These are phyloP conservation scores for Geosmithia flava DNA, from an alignment of 2,329 filamentous ascomycete genomes.

Conservation along the genomic window DNA sequence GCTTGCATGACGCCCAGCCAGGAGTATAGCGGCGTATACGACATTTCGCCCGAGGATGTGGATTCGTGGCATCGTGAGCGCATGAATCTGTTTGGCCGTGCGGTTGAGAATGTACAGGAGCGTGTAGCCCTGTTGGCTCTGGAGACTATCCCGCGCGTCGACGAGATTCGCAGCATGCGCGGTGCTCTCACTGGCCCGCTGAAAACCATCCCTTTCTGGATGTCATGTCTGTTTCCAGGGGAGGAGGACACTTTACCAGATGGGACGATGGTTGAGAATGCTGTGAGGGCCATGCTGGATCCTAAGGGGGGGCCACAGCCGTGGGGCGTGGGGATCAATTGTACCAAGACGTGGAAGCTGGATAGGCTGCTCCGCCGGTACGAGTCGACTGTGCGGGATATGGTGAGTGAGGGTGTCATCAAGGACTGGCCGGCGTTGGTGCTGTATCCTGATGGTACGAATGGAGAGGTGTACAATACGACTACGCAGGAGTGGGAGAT, in stretches of 20 bases:
- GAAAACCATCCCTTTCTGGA: constrained; percentile 37
- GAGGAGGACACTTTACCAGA: constrained; percentile 42
- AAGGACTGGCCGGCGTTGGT: constrained; percentile 39
- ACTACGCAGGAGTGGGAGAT: constrained; percentile 46
- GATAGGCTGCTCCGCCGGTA: constrained; percentile 40
- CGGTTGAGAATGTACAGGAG: constrained; percentile 20
- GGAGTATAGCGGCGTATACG: constrained; percentile 53
- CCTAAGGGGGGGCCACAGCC: constrained; percentile 19
- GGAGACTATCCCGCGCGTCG: constrained; percentile 52
- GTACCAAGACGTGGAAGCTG: constrained; percentile 53
- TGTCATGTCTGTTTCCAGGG: constrained; percentile 49
- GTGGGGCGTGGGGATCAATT: constrained; percentile 57
- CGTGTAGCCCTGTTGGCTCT: constrained; percentile 45
- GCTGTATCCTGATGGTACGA: constrained; percentile 58
- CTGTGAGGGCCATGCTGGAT: constrained; percentile 24
- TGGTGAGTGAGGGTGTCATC: constrained; percentile 21
- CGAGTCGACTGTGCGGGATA: constrained; percentile 30
- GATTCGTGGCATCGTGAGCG: constrained; percentile 44
- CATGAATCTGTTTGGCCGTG: constrained; percentile 32
- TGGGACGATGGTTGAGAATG: constrained; percentile 27
- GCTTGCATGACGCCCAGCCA: constrained; percentile 53
- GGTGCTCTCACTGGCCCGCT: constrained; percentile 20
- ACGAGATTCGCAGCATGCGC: constrained; percentile 48
- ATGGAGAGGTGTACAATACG: constrained; percentile 56
- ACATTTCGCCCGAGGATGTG: constrained; percentile 30